Conservation (phyloP, 1,139 yeast species). For the Diutina scorzettiae region DNA sequence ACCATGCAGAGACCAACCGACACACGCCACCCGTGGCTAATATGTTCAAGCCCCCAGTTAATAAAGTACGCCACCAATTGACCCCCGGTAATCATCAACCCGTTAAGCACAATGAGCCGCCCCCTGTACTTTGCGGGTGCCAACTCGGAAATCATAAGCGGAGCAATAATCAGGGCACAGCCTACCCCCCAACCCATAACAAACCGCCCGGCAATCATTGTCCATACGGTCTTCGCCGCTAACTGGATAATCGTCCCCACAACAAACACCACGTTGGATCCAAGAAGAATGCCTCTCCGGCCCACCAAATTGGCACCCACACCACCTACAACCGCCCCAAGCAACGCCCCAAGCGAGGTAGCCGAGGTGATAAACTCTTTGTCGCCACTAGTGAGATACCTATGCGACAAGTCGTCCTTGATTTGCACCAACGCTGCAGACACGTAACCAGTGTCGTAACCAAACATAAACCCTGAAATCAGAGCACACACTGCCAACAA, state of each 20-base stretch:
- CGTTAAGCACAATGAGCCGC: conserved; percentile 58
- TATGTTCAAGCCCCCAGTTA: conserved; percentile 75
- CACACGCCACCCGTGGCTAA: conserved; percentile 84
- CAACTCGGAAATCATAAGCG: conserved; percentile 79
- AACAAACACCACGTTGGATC: conserved; percentile 68
- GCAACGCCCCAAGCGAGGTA: conserved; percentile 82
- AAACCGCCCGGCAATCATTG: conserved; percentile 84
- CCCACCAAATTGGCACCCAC: conserved; percentile 71
- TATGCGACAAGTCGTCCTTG: conserved; percentile 53
- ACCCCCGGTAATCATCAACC: conserved; percentile 77
- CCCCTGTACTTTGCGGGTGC: conserved; percentile 92
- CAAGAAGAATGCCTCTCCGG: conserved; percentile 67
- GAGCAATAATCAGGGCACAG: conserved; percentile 82
- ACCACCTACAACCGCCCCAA: conserved; percentile 72
- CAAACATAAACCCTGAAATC: conserved; percentile 91
- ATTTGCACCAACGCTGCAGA: conserved; percentile 84
- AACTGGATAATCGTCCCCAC: conserved; percentile 79
- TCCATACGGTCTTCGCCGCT: conserved; percentile 72
- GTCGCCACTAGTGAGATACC: conserved; percentile 51
- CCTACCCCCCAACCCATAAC: conserved; percentile 96
- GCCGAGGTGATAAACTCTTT: conserved; percentile 92
- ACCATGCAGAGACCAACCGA: conserved; percentile 82
- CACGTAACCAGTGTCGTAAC: conserved; percentile 93
- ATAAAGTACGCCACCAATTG: conserved; percentile 85
- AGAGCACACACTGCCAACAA: neutral